A percentile compares a stretch with the other conserved stretches of the same genome.
Evolutionary conservation across 1,139 yeast genomes (phyloP).

Genomic region (Nakaseomyces glabratus): DNA sequence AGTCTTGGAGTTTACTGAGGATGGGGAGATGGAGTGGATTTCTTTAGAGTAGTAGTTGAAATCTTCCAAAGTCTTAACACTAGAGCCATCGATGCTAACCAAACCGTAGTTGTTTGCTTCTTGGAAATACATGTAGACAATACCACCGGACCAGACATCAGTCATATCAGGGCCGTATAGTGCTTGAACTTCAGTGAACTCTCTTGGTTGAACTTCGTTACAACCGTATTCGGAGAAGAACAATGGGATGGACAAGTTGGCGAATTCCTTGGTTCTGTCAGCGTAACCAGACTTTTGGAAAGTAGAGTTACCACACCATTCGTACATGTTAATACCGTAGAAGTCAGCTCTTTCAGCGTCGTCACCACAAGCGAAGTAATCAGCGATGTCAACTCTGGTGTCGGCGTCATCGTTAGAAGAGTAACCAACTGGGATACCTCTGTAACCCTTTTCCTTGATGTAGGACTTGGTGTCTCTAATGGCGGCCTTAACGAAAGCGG

Average conservation of each 20-base stretch:
- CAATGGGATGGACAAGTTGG: conserved; percentile 56
- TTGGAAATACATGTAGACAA: conserved; percentile 74
- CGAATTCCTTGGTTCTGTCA: conserved; percentile 62
- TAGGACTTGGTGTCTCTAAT: conserved; percentile 67
- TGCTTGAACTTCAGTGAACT: conserved; percentile 61
- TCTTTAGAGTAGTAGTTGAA: conserved; percentile 45
- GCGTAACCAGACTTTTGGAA: conserved; percentile 62
- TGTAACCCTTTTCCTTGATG: conserved; percentile 51
- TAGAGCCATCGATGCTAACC: conserved; percentile 44
- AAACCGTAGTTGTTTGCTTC: conserved; percentile 69
- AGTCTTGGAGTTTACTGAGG: conserved; percentile 45
- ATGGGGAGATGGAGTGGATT: conserved; percentile 49
- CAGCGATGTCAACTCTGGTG: conserved; percentile 61
- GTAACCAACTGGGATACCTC: conserved; percentile 71
- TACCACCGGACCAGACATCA: conserved; percentile 82
- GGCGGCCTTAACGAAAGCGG: conserved; percentile 77
- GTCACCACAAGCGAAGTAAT: conserved; percentile 69
- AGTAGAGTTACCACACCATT: conserved; percentile 81
- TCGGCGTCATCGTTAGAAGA: conserved; percentile 67
- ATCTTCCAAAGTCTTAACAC: conserved; percentile 50
- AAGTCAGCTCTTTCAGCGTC: conserved; percentile 65
- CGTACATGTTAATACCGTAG: conserved; percentile 92
- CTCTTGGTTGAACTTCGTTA: conserved; percentile 52
- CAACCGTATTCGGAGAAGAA: conserved; percentile 83
- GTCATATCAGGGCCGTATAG: conserved; percentile 56